phyloP scores from a whole-genome alignment of 2,329 filamentous ascomycete species.

The Ophiocordyceps camponoti-saundersi region DNA sequence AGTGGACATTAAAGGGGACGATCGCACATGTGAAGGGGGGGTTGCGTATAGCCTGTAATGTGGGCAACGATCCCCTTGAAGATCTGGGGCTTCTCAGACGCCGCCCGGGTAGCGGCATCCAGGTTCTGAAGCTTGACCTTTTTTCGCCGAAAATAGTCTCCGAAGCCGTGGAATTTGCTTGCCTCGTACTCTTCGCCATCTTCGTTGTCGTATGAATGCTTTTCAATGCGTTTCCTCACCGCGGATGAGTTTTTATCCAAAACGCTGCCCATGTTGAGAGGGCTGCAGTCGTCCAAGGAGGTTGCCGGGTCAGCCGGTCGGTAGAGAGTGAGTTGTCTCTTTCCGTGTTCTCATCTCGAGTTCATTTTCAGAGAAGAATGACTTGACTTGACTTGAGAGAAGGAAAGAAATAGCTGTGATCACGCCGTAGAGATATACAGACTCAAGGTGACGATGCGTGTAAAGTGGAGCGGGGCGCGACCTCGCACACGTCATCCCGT shows the following conservation, averaged over 20 bases:
- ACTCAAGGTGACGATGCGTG: slow-evolving; percentile 6
- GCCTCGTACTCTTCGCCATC: slow-evolving; percentile 79
- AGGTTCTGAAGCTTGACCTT: slow-evolving; percentile 95
- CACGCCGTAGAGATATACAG: background rate
- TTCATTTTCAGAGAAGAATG: background rate
- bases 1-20: background rate
- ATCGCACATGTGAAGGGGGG: slow-evolving; percentile 58
- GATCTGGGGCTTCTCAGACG: slow-evolving; percentile 57
- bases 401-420: background rate
- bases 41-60: slow-evolving; percentile 92
- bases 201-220: slow-evolving; percentile 61
- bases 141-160: slow-evolving; percentile 86
- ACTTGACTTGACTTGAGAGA: background rate
- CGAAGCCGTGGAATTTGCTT: slow-evolving; percentile 76
- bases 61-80: slow-evolving; percentile 86
- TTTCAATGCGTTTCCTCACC: slow-evolving; percentile 43
- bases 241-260: slow-evolving; percentile 46
- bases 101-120: slow-evolving; percentile 62
- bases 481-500: slow-evolving; percentile 2
- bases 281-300: no score
- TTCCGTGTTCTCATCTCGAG: background rate
- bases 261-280: slow-evolving; percentile 35
- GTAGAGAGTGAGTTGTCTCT: background rate
- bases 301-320: background rate
- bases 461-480: slow-evolving; percentile 15